These are phyloP conservation scores for Cardiospermum halicacabum DNA, from an alignment of 345 rosid species.

Conservation along the genomic window DNA sequence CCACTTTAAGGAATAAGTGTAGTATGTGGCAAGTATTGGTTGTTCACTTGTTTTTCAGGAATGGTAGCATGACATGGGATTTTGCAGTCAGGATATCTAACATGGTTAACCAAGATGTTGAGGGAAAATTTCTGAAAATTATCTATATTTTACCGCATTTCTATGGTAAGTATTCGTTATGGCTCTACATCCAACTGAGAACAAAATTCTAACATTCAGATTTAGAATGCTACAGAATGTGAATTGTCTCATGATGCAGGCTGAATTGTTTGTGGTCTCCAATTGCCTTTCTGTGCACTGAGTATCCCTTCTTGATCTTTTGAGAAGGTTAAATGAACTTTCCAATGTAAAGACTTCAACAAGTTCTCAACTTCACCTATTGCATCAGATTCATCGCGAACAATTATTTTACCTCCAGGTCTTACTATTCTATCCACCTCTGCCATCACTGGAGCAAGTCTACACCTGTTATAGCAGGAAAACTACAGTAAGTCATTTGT, in stretches of 20 bases:
- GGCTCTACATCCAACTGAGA: conserved; percentile 5
- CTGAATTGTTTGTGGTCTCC: conserved; percentile 62
- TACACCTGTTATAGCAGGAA: conserved; percentile 51
- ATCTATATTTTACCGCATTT: background rate
- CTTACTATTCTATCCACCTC: conserved; percentile 86
- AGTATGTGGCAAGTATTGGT: too few relatives aligned
- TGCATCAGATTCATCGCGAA: conserved; percentile 55
- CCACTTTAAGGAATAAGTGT: background rate
- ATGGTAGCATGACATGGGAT: background rate
- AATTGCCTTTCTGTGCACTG: conserved; percentile 84
- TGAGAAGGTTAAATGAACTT: conserved; percentile 68
- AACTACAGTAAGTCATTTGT: background rate
- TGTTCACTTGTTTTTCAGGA: too few relatives aligned
- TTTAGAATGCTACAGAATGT: conserved; percentile 4
- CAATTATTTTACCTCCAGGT: conserved; percentile 89
- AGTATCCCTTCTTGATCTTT: conserved; percentile 77
- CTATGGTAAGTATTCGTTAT: background rate
- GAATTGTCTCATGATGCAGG: conserved; percentile 26
- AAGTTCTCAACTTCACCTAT: conserved; percentile 72
- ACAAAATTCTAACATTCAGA: background rate
- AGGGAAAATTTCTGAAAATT: background rate
- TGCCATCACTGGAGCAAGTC: conserved; percentile 72
- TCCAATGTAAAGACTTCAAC: conserved; percentile 78
- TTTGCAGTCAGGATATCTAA: background rate
- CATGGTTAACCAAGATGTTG: background rate